Base-by-base conservation (phyloP, 208 protist species). In the Blechomonas ayalai region DNA sequence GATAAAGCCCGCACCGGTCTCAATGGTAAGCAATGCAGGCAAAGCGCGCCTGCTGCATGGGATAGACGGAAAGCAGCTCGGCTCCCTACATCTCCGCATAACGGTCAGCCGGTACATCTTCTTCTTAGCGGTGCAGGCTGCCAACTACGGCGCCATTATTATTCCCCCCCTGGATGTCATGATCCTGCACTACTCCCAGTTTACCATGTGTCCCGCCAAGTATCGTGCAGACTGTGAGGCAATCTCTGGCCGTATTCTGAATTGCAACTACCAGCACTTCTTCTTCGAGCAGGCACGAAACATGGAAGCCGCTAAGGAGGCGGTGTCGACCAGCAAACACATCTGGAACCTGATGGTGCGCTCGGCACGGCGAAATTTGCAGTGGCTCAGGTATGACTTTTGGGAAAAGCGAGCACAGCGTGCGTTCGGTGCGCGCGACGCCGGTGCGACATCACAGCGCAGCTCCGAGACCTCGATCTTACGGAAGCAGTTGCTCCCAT, bases 271-370 rank as follows among this genome's bases (percentile, higher is more conserved):
- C 45, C 68, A 73, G 26, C 63, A 68, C 19, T 85, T 89, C 47
- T 90, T 93, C 38, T 48, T 71, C 8, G 73, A 90, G 41, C 59
- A 76, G 46, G 52, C 60, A 28, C 47, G 64, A 27, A 46, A 71
- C 34, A 66, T 61, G 19, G 45, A 58, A 3, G 56, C 64, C 44
- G 74, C 80, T 31, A 78, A 76, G 43, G 72, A 82, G 13, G 67
- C 74, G 16, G 49, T 90, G 20, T 61, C 59, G 10, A 64, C 60
- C 35, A 90, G 80, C 29, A 70, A 59, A 10, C 73, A 72, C 23
- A 80, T 92, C 15, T 92, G 84, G 80, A 90, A 92, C 39, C 55
- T 87, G 53, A 92, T 92, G 80, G 77, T 86, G 32, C 79, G 74
- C 38, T 83, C 80, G 9, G 61, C 74, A 18, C 80, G 90, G 52